A percentile compares a stretch with the other conserved stretches of the same genome.
Evolutionary conservation across 768 basidiomycete species (phyloP).

Genomic region (Cystofilobasidium ferigula): DNA sequence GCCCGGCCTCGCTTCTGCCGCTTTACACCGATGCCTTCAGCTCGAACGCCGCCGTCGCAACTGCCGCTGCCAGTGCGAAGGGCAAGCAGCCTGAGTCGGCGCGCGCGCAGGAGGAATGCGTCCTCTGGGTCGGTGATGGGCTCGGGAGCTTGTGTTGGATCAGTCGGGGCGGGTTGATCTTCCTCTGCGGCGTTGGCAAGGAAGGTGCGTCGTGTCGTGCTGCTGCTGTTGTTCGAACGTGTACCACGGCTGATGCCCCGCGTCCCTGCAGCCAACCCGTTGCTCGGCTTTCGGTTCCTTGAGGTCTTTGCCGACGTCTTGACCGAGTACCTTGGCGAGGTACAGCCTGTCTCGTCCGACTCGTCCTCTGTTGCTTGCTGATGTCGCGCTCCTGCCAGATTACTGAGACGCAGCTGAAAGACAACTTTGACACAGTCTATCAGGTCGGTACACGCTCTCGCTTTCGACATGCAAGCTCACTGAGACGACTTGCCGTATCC

Average conservation of each 20-base stretch:
- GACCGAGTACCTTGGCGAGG: conserved; percentile 72
- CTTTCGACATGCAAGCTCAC: too few species aligned
- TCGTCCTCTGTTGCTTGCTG: too few species aligned
- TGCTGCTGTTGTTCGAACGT: neutral
- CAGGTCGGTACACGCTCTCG: too few species aligned
- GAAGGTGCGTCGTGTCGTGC: conserved; percentile 54
- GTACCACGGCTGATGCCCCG: too few species aligned
- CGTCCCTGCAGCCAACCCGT: conserved; percentile 57
- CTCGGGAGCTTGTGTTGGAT: conserved; percentile 66
- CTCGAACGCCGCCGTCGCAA: neutral
- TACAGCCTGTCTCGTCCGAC: too few species aligned
- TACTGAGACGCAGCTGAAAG: conserved; percentile 64
- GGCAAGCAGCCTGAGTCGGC: neutral
- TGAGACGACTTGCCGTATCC: conserved; percentile 28
- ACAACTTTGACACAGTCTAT: conserved; percentile 91
- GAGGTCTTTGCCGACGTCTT: conserved; percentile 74
- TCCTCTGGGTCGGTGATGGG: conserved; percentile 50
- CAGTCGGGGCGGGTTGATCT: conserved; percentile 58
- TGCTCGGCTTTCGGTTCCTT: conserved; percentile 79
- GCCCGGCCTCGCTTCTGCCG: conserved; percentile 20
- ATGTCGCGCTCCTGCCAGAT: conserved; percentile 35
- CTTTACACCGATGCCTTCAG: conserved; percentile 21
- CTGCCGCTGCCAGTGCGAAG: neutral
- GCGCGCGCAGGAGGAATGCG: conserved; percentile 55
- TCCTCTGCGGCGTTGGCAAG: conserved; percentile 70